These are phyloP conservation scores for Aspergillus sparsus DNA, from an alignment of 495 filamentous ascomycete species.

Conservation along the genomic window DNA sequence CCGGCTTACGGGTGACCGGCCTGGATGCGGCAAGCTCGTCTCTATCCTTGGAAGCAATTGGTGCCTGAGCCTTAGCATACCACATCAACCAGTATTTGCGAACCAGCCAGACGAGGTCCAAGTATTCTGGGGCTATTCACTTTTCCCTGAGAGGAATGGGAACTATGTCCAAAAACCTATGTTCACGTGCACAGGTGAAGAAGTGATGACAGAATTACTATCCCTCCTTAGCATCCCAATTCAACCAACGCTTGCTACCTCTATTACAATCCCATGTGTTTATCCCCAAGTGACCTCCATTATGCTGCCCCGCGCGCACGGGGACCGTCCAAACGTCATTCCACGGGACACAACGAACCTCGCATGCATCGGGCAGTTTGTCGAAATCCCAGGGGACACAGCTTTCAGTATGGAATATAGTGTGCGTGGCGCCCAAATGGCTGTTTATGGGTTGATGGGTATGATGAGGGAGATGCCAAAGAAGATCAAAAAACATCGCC, in stretches of 20 bases:
- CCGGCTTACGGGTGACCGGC: neutral
- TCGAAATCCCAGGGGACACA: neutral
- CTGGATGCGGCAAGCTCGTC: neutral
- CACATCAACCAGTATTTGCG: neutral
- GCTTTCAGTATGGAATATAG: neutral
- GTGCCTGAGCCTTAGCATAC: neutral
- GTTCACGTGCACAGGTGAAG: neutral
- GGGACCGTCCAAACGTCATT: neutral
- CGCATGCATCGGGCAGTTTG: constrained; percentile 1
- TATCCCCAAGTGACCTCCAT: neutral
- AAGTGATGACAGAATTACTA: neutral
- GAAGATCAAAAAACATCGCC: no score
- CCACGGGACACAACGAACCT: neutral
- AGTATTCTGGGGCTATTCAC: neutral
- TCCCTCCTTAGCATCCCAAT: neutral
- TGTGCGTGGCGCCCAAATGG: neutral
- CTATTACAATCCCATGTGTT: neutral
- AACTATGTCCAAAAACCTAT: constrained; percentile 1
- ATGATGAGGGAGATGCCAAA: neutral
- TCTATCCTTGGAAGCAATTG: neutral
- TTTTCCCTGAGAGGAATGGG: neutral
- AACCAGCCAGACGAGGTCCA: neutral
- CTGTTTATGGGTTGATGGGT: constrained; percentile 1
- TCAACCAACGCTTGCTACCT: neutral
- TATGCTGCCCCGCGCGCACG: neutral